Evolutionary conservation across 495 filamentous ascomycete genomes (phyloP).

Genomic region (Tuber magnatum): DNA sequence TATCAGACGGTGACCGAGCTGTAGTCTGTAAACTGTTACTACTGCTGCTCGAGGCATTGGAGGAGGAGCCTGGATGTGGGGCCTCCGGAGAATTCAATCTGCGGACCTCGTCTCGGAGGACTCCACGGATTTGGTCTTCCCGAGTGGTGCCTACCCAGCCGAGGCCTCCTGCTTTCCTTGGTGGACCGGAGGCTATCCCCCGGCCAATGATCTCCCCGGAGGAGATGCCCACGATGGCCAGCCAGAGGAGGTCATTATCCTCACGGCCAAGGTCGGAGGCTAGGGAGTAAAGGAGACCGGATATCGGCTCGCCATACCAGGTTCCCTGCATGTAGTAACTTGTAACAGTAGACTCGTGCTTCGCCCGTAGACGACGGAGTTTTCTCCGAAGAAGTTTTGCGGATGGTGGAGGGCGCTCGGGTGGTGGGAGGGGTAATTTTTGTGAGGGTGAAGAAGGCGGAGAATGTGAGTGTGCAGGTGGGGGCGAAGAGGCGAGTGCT

Average conservation of each 20-base stretch:
- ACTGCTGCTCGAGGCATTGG: slow-evolving; percentile 48
- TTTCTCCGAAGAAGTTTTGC: slow-evolving; percentile 56
- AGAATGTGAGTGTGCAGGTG: slow-evolving; percentile 49
- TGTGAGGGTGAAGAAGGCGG: slow-evolving; percentile 50
- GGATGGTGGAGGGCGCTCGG: slow-evolving; percentile 43
- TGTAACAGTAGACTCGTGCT: slow-evolving; percentile 64
- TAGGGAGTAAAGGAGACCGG: slow-evolving; percentile 84
- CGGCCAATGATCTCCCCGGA: slow-evolving; percentile 87
- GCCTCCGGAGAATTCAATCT: slow-evolving; percentile 81
- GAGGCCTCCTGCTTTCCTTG: slow-evolving; percentile 49
- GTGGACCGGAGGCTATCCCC: slow-evolving; percentile 40
- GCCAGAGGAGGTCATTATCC: slow-evolving; percentile 93
- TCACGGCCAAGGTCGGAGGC: slow-evolving; percentile 92
- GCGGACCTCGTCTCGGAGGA: slow-evolving; percentile 87
- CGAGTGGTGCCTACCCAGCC: slow-evolving; percentile 72
- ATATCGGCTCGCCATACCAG: slow-evolving; percentile 90
- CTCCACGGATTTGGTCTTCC: slow-evolving; percentile 73
- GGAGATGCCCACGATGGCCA: slow-evolving; percentile 83
- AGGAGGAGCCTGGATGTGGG: slow-evolving; percentile 44
- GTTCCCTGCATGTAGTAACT: slow-evolving; percentile 78
- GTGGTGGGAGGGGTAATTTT: slow-evolving; percentile 54
- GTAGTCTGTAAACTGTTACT: slow-evolving; percentile 68
- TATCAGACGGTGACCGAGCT: slow-evolving; percentile 81
- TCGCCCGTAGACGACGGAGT: slow-evolving; percentile 64
- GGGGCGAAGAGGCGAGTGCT: slow-evolving; percentile 46